Evolutionary conservation across 73 alveolate species (phyloP).

Genomic region (Paramecium octaurelia): DNA sequence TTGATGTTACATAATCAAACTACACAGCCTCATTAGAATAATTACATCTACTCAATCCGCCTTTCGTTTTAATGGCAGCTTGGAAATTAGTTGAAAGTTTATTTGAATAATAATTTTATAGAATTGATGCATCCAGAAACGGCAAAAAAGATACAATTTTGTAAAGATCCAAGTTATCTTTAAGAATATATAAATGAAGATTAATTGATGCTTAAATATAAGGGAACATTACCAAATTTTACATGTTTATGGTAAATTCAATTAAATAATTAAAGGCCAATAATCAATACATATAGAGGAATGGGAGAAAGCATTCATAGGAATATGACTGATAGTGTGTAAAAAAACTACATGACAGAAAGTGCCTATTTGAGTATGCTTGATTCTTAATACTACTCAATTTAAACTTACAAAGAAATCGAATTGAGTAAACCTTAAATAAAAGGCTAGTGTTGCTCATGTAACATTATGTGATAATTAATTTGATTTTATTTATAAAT

Average conservation of each 20-base stretch:
- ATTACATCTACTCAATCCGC: neutral
- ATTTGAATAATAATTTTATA: neutral
- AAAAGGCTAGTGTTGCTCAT: neutral
- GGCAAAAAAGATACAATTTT: neutral
- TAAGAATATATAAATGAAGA: neutral
- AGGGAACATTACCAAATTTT: neutral
- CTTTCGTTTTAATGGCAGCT: neutral
- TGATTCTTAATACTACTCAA: neutral
- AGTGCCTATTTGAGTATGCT: neutral
- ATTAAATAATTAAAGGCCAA: neutral
- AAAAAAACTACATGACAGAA: neutral
- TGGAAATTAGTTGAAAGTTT: neutral
- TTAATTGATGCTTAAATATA: neutral
- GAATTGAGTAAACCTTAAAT: neutral
- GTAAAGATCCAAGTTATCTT: neutral
- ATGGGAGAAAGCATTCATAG: conserved; percentile 2
- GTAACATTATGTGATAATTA: neutral
- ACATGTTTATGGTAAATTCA: neutral
- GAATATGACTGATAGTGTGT: neutral
- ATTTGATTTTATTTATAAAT: neutral
- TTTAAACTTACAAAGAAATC: neutral
- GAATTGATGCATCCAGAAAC: conserved; percentile 44
- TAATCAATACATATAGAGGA: neutral
- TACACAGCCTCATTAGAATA: neutral
- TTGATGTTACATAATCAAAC: neutral